Percentiles rank a stretch among this genome's conserved stretches.
Evolutionary conservation across 768 basidiomycete genomes (phyloP).

Genomic region (Ramaria rubella): DNA sequence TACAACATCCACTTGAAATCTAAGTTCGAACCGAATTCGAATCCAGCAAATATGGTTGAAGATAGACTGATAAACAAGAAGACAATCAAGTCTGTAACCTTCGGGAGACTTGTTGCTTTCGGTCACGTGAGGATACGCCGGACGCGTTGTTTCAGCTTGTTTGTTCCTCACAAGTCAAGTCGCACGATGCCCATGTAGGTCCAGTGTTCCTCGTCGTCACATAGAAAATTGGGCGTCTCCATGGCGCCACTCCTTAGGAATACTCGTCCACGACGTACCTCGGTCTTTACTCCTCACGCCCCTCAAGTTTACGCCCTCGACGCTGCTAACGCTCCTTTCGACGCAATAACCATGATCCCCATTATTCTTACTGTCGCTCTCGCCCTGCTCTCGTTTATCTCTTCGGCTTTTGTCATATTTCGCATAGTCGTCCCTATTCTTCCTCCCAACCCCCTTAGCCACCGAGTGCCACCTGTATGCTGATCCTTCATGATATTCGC

Average conservation of each 20-base stretch:
- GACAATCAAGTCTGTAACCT: neutral
- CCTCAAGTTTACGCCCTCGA: conserved; percentile 4
- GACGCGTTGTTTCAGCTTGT: conserved; percentile 2
- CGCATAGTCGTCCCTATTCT: conserved; percentile 70
- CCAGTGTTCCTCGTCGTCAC: neutral
- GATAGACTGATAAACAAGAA: neutral
- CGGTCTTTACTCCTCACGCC: conserved; percentile 8
- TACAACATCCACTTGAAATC: too few species aligned
- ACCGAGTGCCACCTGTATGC: conserved; percentile 66
- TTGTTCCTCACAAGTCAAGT: neutral
- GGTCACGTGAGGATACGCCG: neutral
- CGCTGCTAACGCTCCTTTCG: conserved; percentile 12
- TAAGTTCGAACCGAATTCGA: too few species aligned
- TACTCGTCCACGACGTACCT: neutral
- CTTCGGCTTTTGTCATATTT: conserved; percentile 69
- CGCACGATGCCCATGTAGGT: conserved; percentile 3
- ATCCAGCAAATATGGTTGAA: too few species aligned
- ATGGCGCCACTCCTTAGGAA: neutral
- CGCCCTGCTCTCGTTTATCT: conserved; percentile 63
- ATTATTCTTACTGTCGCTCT: conserved; percentile 60
- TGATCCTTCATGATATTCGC: conserved; percentile 9
- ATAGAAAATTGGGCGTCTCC: neutral
- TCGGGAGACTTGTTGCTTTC: neutral
- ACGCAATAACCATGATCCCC: conserved; percentile 45
- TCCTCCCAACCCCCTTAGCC: conserved; percentile 65